Conservation (phyloP, 345 rosid species). For the Limnanthes douglasii region DNA sequence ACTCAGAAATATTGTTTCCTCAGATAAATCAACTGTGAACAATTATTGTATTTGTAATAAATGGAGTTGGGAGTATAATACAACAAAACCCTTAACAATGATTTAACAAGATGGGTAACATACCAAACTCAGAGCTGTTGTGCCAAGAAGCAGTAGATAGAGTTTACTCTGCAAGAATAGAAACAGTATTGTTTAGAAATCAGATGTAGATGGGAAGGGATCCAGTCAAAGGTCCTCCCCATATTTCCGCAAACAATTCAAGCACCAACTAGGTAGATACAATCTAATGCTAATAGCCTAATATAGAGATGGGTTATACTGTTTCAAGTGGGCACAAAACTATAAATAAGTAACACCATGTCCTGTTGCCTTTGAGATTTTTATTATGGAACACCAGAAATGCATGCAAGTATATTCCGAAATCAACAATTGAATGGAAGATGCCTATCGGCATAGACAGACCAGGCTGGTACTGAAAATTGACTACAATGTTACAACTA, state of each 20-base stretch:
- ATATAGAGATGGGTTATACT: no score
- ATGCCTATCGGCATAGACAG: constrained; percentile 1
- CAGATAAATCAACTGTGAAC: no score
- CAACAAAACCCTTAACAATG: background rate
- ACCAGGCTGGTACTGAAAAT: background rate
- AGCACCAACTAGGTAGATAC: background rate
- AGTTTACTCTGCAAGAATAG: constrained; percentile 49
- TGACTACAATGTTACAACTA: constrained; percentile 7
- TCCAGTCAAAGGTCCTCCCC: background rate
- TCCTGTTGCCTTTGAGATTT: background rate
- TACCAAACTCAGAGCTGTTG: constrained; percentile 74
- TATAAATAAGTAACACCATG: no score
- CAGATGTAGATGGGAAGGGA: no score
- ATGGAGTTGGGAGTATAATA: constrained; percentile 1
- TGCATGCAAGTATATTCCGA: background rate
- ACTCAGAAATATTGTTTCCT: no score
- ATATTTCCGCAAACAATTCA: background rate
- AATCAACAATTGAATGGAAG: background rate
- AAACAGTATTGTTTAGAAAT: no score
- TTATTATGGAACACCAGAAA: background rate
- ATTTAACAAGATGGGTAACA: constrained; percentile 3
- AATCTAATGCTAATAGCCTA: background rate
- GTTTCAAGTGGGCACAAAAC: no score
- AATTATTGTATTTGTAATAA: no score
- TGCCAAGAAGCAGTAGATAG: constrained; percentile 85